Conservation (phyloP, 768 basidiomycete genomes). For the Lentinula aciculospora region DNA sequence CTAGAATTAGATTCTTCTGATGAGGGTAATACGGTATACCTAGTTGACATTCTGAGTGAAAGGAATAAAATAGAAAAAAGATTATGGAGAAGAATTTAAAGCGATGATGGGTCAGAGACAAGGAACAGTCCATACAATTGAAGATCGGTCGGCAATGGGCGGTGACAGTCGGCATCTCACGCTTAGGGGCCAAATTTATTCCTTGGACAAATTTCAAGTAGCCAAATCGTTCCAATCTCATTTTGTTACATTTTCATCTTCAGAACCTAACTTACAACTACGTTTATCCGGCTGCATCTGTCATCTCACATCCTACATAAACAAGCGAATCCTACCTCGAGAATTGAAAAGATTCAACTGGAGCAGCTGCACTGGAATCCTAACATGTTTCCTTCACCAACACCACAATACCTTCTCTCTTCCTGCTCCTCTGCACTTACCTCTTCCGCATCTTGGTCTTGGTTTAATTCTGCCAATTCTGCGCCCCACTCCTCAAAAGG, state of each 20-base stretch:
- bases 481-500: conserved; percentile 90
- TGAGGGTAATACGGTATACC: conserved; percentile 50
- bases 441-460: conserved; percentile 32
- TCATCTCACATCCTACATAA: not conserved
- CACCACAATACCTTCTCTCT: conserved; percentile 70
- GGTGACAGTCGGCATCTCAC: not conserved
- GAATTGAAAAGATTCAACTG: conserved; percentile 56
- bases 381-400: conserved; percentile 70
- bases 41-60: conserved; percentile 34
- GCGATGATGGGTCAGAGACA: conserved; percentile 2
- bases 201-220: too few species aligned
- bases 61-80: not conserved
- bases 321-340: not conserved
- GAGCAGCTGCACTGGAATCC: conserved; percentile 96
- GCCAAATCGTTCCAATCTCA: too few species aligned
- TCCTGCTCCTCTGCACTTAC: conserved; percentile 57
- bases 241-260: too few species aligned
- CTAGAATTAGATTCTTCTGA: conserved; percentile 37
- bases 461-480: conserved; percentile 33
- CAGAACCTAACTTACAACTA: too few species aligned
- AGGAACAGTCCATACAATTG: not conserved
- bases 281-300: too few species aligned
- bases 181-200: too few species aligned
- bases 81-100: not conserved
- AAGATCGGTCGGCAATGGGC: not conserved